Base-by-base conservation (phyloP, 2,329 filamentous ascomycete genomes). In the Cercospora berteroae region DNA sequence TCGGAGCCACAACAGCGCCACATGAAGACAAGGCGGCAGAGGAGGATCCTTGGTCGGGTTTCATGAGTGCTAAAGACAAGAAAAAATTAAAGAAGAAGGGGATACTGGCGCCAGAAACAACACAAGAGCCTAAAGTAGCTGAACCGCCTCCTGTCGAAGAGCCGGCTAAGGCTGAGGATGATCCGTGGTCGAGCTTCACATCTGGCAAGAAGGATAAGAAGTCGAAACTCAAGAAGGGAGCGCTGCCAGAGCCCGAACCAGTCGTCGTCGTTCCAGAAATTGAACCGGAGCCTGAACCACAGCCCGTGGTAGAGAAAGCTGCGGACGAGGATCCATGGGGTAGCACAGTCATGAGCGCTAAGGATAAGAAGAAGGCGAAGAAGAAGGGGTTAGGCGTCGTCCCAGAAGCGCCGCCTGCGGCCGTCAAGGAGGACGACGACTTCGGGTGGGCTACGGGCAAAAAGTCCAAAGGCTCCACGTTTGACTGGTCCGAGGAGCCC, bases 321-420 rank as follows among this genome's bases (percentile, higher is more conserved):
- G 79, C 79, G 31, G 79, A 80, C 42, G 77, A 80, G 48, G 77
- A 79, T 12, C 70, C 72, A 6, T 81, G 78, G 77, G 69, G 71
- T 20, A 70, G 71, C 16, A 42, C 36, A 13, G 73, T 65, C 12
- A 72, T 79, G 64, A 76, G 74, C 23, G 77, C 79, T 2, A 81
- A 81, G 63, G 80, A 83, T 6, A 81, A 82, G 60, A 83, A 84
- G 73, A 81, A 80, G 69, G 68, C 74, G 33, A 84, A 83, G 75
- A 85, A 86, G 76, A 81, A 81, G 65, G 83, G 82, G 69, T 82
- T 81, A 13, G 25, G 3, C 59, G 50, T 66, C 5, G 60, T 68
- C 4, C 69, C 66, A 4, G 68, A 70, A 52, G 67, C 73, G 2
- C 66, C 70, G 4, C 68, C 66, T n/a, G 70, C 67, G 56, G 12